These are phyloP conservation scores for Rhinocladiella similis DNA, from an alignment of 2,329 filamentous ascomycete species.

Conservation along the genomic window DNA sequence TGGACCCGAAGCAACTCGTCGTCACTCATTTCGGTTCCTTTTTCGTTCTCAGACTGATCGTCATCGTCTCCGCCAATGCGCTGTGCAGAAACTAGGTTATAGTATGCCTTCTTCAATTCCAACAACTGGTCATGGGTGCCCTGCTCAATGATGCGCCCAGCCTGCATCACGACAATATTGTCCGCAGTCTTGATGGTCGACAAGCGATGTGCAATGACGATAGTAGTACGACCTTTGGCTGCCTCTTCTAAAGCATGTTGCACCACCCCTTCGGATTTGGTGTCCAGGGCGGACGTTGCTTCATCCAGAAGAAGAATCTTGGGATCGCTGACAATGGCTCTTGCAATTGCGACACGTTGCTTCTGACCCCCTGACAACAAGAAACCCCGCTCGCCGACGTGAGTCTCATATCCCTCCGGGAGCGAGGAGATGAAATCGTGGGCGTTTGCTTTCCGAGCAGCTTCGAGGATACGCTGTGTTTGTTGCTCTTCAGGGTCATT, in stretches of 20 bases:
- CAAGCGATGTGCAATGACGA: constrained; percentile 91
- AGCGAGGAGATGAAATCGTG: constrained; percentile 84
- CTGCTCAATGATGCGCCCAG: constrained; percentile 86
- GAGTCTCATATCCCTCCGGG: constrained; percentile 87
- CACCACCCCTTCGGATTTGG: constrained; percentile 90
- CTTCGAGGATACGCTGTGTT: constrained; percentile 70
- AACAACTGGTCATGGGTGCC: constrained; percentile 83
- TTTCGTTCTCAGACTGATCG: constrained; percentile 33
- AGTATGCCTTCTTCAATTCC: constrained; percentile 70
- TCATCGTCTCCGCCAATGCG: constrained; percentile 65
- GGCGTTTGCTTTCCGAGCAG: constrained; percentile 87
- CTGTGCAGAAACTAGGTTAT: constrained; percentile 83
- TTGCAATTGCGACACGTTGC: constrained; percentile 91
- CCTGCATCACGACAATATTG: constrained; percentile 91
- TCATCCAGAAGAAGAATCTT: constrained; percentile 93
- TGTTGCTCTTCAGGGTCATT: constrained; percentile 66
- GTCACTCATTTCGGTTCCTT: constrained; percentile 31
- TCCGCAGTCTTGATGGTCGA: constrained; percentile 93
- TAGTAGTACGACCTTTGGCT: constrained; percentile 83
- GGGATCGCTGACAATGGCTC: constrained; percentile 86
- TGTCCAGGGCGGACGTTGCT: constrained; percentile 90
- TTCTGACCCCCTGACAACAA: constrained; percentile 93
- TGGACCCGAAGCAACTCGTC: constrained; percentile 35
- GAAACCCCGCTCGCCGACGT: constrained; percentile 94
- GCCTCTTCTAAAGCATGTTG: constrained; percentile 89